Evolutionary conservation across 192 early-diverging fungal species (phyloP).

Genomic region (Coemansia sp.): DNA sequence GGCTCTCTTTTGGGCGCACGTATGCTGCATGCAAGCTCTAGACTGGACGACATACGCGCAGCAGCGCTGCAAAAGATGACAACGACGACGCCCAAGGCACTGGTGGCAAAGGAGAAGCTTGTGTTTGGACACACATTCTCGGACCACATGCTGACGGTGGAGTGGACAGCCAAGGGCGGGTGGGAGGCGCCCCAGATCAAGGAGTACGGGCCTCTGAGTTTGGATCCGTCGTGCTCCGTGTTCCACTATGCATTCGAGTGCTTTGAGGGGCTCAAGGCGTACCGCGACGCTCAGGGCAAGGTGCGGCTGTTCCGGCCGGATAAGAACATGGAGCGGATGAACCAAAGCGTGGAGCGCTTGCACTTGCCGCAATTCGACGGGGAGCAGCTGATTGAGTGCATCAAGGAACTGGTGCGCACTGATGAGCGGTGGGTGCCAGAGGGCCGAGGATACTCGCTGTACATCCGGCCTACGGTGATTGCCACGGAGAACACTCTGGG

Average conservation of each 20-base stretch:
- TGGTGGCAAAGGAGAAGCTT: conserved; percentile 63
- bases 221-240: conserved; percentile 85
- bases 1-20: neutral
- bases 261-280: conserved; percentile 92
- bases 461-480: conserved; percentile 91
- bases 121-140: conserved; percentile 88
- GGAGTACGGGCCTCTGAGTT: conserved; percentile 73
- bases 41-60: neutral
- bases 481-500: conserved; percentile 83
- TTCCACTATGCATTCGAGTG: conserved; percentile 95
- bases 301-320: conserved; percentile 95
- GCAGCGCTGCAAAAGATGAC: conserved; percentile 11
- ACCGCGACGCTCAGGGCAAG: conserved; percentile 85
- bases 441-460: conserved; percentile 89
- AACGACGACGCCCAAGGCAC: conserved; percentile 55
- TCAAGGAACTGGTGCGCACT: conserved; percentile 76
- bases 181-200: conserved; percentile 77
- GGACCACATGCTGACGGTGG: conserved; percentile 88
- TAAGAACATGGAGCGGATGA: conserved; percentile 94
- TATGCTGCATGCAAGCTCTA: conserved; percentile 1
- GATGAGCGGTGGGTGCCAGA: conserved; percentile 89
- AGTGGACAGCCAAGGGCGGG: conserved; percentile 70
- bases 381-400: conserved; percentile 74
- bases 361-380: conserved; percentile 80
- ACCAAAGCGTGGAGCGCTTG: conserved; percentile 72